Evolutionary conservation across 345 rosid genomes (phyloP).

Genomic region (Citrus reticulata): DNA sequence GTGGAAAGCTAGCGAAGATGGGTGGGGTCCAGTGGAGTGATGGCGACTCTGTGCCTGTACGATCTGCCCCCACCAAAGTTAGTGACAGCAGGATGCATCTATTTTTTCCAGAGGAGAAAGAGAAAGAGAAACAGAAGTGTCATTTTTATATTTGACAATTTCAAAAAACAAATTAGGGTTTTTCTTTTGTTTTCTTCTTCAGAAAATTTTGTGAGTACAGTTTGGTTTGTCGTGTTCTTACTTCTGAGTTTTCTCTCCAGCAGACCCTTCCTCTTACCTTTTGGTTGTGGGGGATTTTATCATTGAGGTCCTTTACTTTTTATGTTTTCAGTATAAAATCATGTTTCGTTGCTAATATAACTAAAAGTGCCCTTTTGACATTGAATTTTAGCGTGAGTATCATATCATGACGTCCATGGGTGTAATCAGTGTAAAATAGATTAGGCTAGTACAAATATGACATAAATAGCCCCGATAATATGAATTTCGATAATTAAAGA

Average conservation of each 20-base stretch:
- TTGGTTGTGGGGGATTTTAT: too few species aligned
- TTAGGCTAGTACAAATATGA: too few species aligned
- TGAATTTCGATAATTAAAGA: too few species aligned
- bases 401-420: neutral
- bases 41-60: slow-evolving; percentile 7
- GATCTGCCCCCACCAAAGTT: slow-evolving; percentile 14
- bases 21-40: neutral
- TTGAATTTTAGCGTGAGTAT: neutral
- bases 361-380: neutral
- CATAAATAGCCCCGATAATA: too few species aligned
- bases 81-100: neutral
- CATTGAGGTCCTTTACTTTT: neutral
- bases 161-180: neutral
- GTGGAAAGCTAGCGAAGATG: neutral
- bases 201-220: neutral
- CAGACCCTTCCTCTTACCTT: neutral
- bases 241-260: neutral
- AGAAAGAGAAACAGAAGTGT: neutral
- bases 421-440: too few species aligned
- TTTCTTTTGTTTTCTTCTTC: neutral
- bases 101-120: neutral
- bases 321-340: neutral
- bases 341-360: neutral
- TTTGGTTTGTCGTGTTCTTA: neutral
- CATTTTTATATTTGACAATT: too few species aligned